Conservation (phyloP, 805 yeast genomes). For the Wickerhamomyces bisporus region DNA sequence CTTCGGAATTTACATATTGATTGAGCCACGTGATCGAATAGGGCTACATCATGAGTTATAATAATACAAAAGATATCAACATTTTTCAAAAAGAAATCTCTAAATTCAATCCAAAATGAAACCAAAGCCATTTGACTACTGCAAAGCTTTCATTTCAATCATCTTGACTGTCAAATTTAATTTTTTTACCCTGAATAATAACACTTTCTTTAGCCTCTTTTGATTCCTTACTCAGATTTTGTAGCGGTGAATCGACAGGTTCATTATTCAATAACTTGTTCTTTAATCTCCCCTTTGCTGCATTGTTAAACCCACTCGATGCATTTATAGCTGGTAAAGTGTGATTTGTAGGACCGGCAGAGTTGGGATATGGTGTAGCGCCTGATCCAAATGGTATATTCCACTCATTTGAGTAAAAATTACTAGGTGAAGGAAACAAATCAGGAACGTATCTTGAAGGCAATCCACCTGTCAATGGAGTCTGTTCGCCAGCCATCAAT, state of each 20-base stretch:
- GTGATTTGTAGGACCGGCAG: conserved; percentile 19
- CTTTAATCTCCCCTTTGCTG: neutral
- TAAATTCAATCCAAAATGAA: no score
- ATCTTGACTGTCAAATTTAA: neutral
- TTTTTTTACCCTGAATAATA: neutral
- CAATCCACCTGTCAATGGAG: conserved; percentile 62
- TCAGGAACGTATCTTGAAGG: conserved; percentile 71
- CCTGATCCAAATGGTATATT: conserved; percentile 39
- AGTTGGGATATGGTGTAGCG: conserved; percentile 32
- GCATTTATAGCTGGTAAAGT: conserved; percentile 11
- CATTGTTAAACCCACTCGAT: neutral
- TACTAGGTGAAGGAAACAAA: conserved; percentile 77
- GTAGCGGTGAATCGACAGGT: conserved; percentile 2
- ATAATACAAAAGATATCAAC: no score
- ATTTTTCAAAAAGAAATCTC: no score
- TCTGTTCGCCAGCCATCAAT: conserved; percentile 48
- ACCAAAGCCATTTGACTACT: no score
- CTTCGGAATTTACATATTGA: neutral
- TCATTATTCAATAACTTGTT: neutral
- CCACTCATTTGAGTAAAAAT: conserved; percentile 62
- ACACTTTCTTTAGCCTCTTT: neutral
- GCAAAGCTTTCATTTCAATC: neutral
- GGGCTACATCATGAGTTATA: neutral
- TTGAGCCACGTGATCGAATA: neutral
- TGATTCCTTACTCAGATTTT: neutral